Evolutionary conservation across 1,139 yeast species (phyloP).

Genomic region (Trichomonascaceae sp.): DNA sequence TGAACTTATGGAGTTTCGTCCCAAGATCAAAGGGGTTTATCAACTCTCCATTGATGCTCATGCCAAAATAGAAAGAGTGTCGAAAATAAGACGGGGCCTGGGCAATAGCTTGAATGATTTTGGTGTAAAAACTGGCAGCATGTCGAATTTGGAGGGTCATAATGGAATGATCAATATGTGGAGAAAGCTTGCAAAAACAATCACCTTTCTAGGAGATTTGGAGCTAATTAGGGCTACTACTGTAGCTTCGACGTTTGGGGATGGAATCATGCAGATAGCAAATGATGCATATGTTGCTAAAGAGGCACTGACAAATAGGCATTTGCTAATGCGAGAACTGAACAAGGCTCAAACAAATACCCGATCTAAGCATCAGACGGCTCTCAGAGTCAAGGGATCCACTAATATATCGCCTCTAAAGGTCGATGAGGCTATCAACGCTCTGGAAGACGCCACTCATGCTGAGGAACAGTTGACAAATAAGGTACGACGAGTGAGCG

Average conservation of each 20-base stretch:
- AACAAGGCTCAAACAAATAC: constrained; percentile 72
- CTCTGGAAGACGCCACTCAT: constrained; percentile 74
- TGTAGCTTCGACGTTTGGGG: constrained; percentile 72
- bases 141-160: constrained; percentile 48
- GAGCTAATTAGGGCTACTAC: constrained; percentile 67
- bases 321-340: constrained; percentile 83
- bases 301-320: constrained; percentile 89
- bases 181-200: constrained; percentile 66
- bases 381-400: constrained; percentile 67
- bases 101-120: constrained; percentile 58
- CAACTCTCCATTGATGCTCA: constrained; percentile 52
- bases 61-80: constrained; percentile 48
- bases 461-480: constrained; percentile 67
- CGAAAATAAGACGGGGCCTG: constrained; percentile 50
- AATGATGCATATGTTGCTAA: constrained; percentile 82
- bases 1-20: constrained; percentile 79
- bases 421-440: constrained; percentile 82
- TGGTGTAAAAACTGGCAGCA: constrained; percentile 48
- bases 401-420: constrained; percentile 77
- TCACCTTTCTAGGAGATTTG: constrained; percentile 68
- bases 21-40: constrained; percentile 75
- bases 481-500: constrained; percentile 76
- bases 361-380: constrained; percentile 62
- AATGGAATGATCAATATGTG: constrained; percentile 77
- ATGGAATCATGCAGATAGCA: constrained; percentile 57